Conservation (phyloP, 169 alveolate genomes). For the Plasmodium inui region DNA sequence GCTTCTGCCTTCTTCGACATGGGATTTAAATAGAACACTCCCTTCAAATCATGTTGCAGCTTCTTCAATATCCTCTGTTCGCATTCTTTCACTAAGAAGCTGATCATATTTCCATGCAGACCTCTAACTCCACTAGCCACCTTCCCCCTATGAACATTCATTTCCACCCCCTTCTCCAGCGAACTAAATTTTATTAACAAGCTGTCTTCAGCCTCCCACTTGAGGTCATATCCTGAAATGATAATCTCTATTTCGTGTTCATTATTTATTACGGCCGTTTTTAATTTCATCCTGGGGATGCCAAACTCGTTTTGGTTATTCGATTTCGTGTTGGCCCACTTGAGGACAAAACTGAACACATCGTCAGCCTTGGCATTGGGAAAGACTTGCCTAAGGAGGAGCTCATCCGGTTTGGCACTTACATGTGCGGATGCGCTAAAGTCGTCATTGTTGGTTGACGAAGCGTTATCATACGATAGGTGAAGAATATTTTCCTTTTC, state of each 20-base stretch:
- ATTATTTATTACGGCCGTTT: constrained; percentile 26
- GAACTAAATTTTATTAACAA: constrained; percentile 36
- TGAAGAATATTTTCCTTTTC: constrained; percentile 65
- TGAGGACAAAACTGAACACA: constrained; percentile 24
- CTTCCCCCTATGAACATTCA: constrained; percentile 75
- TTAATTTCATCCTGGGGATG: constrained; percentile 59
- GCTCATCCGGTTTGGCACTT: not conserved
- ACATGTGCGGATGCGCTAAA: not conserved
- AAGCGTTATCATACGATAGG: constrained; percentile 24
- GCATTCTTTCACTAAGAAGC: constrained; percentile 76
- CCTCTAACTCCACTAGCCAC: constrained; percentile 77
- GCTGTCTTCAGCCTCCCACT: constrained; percentile 76
- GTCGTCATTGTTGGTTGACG: not conserved
- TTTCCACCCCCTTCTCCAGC: constrained; percentile 4
- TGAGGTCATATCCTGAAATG: constrained; percentile 29
- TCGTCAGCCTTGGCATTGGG: constrained; percentile 53
- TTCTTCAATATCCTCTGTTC: constrained; percentile 77
- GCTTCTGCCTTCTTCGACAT: constrained; percentile 19
- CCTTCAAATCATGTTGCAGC: constrained; percentile 80
- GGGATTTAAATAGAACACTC: constrained; percentile 65
- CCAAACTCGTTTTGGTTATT: constrained; percentile 51
- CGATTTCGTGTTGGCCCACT: constrained; percentile 52
- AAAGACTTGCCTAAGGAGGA: constrained; percentile 31
- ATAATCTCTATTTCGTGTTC: constrained; percentile 42
- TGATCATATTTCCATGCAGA: constrained; percentile 59